phyloP scores from a whole-genome alignment of 768 basidiomycete genomes.

The Podaxis mareebaensis region DNA sequence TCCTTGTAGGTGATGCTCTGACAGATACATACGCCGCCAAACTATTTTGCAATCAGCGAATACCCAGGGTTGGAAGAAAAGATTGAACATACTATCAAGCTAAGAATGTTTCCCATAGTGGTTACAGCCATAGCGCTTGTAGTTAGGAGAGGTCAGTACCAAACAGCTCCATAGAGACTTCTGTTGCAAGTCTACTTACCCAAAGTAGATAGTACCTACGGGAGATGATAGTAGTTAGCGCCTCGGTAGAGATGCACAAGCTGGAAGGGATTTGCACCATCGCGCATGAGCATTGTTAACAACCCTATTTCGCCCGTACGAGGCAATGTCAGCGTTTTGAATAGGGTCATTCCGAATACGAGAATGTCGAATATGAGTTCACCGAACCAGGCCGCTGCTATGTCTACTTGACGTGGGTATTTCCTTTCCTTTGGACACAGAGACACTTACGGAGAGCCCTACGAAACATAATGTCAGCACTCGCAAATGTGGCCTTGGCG shows the following conservation, averaged over 20 bases:
- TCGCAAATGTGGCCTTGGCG: neutral
- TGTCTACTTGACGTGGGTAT: conserved; percentile 21
- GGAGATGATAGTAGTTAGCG: neutral
- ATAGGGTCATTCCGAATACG: conserved; percentile 41
- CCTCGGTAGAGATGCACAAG: neutral
- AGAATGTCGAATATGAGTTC: conserved; percentile 39
- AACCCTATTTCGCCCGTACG: conserved; percentile 25
- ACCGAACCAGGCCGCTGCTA: conserved; percentile 38
- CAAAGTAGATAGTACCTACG: conserved; percentile 42
- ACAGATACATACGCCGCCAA: neutral
- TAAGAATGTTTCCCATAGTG: conserved; percentile 18
- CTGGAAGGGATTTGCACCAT: conserved; percentile 31
- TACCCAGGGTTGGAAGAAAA: neutral
- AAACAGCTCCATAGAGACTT: neutral
- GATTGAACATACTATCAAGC: conserved; percentile 17
- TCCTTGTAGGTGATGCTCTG: neutral
- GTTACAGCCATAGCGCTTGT: neutral
- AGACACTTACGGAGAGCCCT: neutral
- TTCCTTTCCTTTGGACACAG: neutral
- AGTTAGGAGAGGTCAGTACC: conserved; percentile 8
- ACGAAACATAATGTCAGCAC: neutral
- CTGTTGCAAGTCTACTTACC: conserved; percentile 23
- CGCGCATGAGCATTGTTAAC: conserved; percentile 32
- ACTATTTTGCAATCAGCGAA: conserved; percentile 4
- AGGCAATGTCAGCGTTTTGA: conserved; percentile 30